phyloP scores from a whole-genome alignment of 768 basidiomycete species.

The Phylloporus arenicola region DNA sequence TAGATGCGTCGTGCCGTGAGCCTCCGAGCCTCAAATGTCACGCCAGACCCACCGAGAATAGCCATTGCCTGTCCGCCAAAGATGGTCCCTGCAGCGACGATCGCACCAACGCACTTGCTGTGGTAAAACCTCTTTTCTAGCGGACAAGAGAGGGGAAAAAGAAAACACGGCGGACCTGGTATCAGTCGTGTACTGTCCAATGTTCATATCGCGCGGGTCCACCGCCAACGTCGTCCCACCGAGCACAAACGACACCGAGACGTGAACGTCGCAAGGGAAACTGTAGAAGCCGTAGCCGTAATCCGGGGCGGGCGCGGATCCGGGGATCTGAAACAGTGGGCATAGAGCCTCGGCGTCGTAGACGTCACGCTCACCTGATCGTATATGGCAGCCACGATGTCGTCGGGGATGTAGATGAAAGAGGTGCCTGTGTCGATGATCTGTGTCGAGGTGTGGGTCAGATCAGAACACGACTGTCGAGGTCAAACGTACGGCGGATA shows the following conservation, averaged over 20 bases:
- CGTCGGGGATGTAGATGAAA: slow-evolving; percentile 51
- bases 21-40: too few species aligned
- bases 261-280: slow-evolving; percentile 43
- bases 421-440: slow-evolving; percentile 68
- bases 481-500: slow-evolving; percentile 16
- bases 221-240: slow-evolving; percentile 38
- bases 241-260: slow-evolving; percentile 42
- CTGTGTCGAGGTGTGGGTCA: slow-evolving; percentile 25
- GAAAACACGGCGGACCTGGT: slow-evolving; percentile 17
- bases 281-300: slow-evolving; percentile 50
- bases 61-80: background rate
- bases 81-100: slow-evolving; percentile 35
- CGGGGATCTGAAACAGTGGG: slow-evolving; percentile 41
- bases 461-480: slow-evolving; percentile 1
- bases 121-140: background rate
- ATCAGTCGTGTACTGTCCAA: slow-evolving; percentile 37
- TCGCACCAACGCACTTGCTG: slow-evolving; percentile 48
- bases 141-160: too few species aligned
- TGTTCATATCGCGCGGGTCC: slow-evolving; percentile 48
- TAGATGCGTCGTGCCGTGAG: slow-evolving; percentile 10
- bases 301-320: slow-evolving; percentile 34
- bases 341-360: too few species aligned
- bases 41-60: slow-evolving; percentile 16
- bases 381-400: slow-evolving; percentile 44
- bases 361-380: slow-evolving; percentile 25